phyloP scores from a whole-genome alignment of 805 yeast species.

The Candida patagonica region DNA sequence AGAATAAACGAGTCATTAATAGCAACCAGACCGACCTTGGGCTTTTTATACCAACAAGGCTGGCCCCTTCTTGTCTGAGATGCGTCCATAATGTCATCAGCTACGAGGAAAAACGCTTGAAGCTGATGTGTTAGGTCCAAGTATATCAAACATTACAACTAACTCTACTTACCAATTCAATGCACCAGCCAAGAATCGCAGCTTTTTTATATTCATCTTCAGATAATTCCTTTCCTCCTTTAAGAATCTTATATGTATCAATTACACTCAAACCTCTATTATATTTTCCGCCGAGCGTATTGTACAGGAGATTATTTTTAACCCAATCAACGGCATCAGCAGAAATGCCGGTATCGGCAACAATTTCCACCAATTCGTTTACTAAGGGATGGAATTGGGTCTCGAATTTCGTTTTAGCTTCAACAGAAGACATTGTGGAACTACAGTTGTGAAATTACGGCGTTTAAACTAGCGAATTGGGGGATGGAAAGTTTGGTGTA shows the following conservation, averaged over 20 bases:
- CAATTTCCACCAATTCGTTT: slow-evolving; percentile 56
- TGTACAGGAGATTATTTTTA: slow-evolving; percentile 57
- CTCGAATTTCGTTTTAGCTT: slow-evolving; percentile 25
- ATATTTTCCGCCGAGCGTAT: slow-evolving; percentile 93
- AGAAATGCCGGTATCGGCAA: slow-evolving; percentile 69
- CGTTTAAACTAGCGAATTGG: background rate
- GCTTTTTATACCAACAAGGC: slow-evolving; percentile 90
- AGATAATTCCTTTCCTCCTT: slow-evolving; percentile 52
- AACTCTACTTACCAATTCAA: slow-evolving; percentile 45
- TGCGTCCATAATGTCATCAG: slow-evolving; percentile 98
- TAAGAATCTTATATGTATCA: slow-evolving; percentile 80
- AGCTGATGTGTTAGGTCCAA: slow-evolving; percentile 28
- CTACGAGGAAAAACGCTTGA: slow-evolving; percentile 94
- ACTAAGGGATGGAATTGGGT: slow-evolving; percentile 67
- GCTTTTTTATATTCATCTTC: slow-evolving; percentile 70
- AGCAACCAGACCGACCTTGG: slow-evolving; percentile 81
- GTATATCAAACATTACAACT: background rate
- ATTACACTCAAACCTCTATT: slow-evolving; percentile 94
- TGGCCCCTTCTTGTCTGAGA: slow-evolving; percentile 97
- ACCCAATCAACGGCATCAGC: slow-evolving; percentile 82
- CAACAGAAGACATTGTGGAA: slow-evolving; percentile 8
- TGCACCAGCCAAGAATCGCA: slow-evolving; percentile 89
- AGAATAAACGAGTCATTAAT: slow-evolving; percentile 96
- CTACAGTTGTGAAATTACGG: background rate
- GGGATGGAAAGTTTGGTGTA: too few relatives aligned